A percentile compares a stretch with the other conserved stretches of the same genome.
These are phyloP conservation scores for Monosporozyma unispora DNA, from an alignment of 805 yeast species.

Conservation along the genomic window DNA sequence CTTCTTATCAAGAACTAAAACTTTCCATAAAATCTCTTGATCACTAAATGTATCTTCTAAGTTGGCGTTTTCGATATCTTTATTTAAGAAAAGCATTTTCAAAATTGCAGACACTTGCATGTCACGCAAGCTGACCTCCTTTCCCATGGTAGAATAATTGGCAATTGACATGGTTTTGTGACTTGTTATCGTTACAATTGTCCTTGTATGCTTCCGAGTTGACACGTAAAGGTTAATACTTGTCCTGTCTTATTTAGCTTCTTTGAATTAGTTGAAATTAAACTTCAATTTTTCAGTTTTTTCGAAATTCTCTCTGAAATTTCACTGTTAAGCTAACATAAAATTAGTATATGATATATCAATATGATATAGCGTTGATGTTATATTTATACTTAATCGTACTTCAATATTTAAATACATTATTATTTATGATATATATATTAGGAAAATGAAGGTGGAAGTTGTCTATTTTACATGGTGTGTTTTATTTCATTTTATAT, in stretches of 20 bases:
- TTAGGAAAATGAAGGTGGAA: neutral
- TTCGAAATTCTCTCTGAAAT: neutral
- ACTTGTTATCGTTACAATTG: neutral
- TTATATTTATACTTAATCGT: neutral
- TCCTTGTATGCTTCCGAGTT: neutral
- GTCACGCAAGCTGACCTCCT: constrained; percentile 30
- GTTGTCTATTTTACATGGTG: neutral
- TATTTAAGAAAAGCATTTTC: constrained; percentile 78
- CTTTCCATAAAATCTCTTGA: constrained; percentile 84
- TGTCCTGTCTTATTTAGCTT: neutral
- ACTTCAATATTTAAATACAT: neutral
- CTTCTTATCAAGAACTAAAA: constrained; percentile 67
- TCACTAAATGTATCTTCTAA: constrained; percentile 45
- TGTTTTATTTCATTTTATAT: neutral
- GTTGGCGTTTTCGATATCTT: constrained; percentile 44
- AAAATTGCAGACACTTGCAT: constrained; percentile 44
- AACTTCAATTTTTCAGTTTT: neutral
- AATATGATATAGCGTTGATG: neutral
- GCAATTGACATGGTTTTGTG: constrained; percentile 1
- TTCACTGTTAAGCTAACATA: too few relatives aligned
- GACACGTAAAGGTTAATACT: neutral
- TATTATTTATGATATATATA: neutral
- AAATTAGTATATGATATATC: too few relatives aligned
- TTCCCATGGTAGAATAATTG: neutral
- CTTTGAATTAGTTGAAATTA: neutral